Evolutionary conservation across 2,329 filamentous ascomycete species (phyloP), one percentile per base, ranked within the genome.

Genomic region (Fusarium palustre): DNA sequence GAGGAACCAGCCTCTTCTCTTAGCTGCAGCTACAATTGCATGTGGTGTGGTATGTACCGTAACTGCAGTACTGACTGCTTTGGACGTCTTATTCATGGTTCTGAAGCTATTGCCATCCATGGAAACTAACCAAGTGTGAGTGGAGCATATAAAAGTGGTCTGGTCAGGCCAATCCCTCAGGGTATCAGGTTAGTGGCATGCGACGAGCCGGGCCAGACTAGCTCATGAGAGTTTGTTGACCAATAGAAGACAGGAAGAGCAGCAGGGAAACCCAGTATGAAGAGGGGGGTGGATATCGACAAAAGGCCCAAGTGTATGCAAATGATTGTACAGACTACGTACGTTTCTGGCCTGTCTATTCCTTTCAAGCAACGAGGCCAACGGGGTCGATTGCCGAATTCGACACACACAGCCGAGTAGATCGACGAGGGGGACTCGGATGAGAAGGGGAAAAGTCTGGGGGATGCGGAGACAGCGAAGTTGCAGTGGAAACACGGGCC

Each of bases 391-490:
- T 56, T 73, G 64, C 71, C 71, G 57, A 22, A 72, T 73, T 74
- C 22, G 71, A 65, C 24, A 61, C 71, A 72, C 71, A 74, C 67
- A 41, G 28, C 71, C 71, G 71, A 74, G 53, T 55, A 52, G 71
- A 68, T 72, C 70, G 69, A 72, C 69, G 65, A 58, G 60, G 60
- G 43, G 41, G 33, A 25, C 12, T 24, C 43, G 11, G 31, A 36
- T 33, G 45, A 22, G 36, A 20, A 39, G n/a, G 36, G 36, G 13
- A 34, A 56, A 64, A 64, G 55, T 56, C 65, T 45, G 64, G 64
- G 60, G 45, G 66, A 68, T 66, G 49, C 45, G 69, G 64, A 42
- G 62, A 66, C 49, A 22, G 20, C 18, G 7, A 15, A 11, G 28
- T 45, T 18, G 25, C n/a, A 33, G 20, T 20, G 22, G 24, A 45